Base-by-base conservation (phyloP, 2,329 filamentous ascomycete genomes). In the Xylariaceae sp. region DNA sequence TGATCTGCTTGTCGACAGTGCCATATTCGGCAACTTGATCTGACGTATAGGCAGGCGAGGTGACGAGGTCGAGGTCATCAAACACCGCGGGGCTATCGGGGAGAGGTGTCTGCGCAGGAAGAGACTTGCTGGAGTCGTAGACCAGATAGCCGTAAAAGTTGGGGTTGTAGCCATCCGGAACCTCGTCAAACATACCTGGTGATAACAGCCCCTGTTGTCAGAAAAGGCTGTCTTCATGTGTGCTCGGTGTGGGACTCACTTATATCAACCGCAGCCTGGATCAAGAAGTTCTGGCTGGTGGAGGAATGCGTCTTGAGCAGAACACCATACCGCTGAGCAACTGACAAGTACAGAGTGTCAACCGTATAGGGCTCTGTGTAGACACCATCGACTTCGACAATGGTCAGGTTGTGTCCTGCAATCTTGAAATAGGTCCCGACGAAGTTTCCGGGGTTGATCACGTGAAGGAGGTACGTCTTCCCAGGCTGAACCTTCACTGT, bases 121-220 rank as follows among this genome's bases (percentile, higher is more conserved):
- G 38, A n/a, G 42, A 34, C 34, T 44, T 41, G 27, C 31, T 9
- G 18, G 34, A 27, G 19, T 41, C 31, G 34, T 44, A 44, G 9
- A 38, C 34, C 3, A 44, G 29, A 18, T 41, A 44, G 31, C 42
- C 42, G 31, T 41, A 44, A 15, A 44, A 44, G 31, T 44, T 44
- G 17, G 42, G 34, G 15, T 44, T 19, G 11, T 44, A 44, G 4
- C 42, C 38, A 14, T 34, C 42, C 24, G 42, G 42, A 1, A 41
- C 17, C 21, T 44, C 42, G 13, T 44, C 42, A 18, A 44, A 44
- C 42, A 44, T 44, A 35, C 27, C 41, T 44, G 32, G 9, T 11
- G 13, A 43, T 21, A n/a, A 26, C 28, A 21, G 30, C 9, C 9
- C 30, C 5, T 30, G 16, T 21, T 17, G 34, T 44, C 13, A 44